phyloP scores from a whole-genome alignment of 1,139 yeast species.

The Pichia sp. region DNA sequence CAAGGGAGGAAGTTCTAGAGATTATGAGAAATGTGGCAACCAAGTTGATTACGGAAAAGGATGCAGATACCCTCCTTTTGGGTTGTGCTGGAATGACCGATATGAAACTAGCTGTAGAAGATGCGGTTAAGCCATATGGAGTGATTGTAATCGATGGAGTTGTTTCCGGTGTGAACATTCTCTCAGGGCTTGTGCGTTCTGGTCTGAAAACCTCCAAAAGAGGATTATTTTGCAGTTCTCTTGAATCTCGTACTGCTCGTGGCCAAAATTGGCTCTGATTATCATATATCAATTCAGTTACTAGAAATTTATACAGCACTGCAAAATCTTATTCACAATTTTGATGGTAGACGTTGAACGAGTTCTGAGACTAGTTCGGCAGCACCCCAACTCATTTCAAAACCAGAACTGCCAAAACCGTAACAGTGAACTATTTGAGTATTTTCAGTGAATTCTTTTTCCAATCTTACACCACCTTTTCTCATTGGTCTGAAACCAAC shows the following conservation, averaged over 20 bases:
- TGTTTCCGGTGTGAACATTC: constrained; percentile 27
- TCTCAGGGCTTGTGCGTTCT: constrained; percentile 26
- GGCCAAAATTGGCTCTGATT: constrained; percentile 13
- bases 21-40: constrained; percentile 29
- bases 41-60: constrained; percentile 27
- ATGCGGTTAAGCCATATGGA: constrained; percentile 25
- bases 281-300: no score
- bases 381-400: constrained; percentile 65
- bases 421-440: constrained; percentile 54
- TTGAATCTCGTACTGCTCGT: constrained; percentile 13
- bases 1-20: constrained; percentile 30
- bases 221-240: constrained; percentile 21
- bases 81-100: constrained; percentile 38
- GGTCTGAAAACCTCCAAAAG: constrained; percentile 26
- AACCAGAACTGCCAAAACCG: constrained; percentile 75
- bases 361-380: constrained; percentile 40
- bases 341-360: constrained; percentile 6
- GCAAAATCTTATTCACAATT: constrained; percentile 1
- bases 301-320: no score
- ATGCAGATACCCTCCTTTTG: constrained; percentile 33
- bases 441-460: constrained; percentile 34
- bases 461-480: constrained; percentile 53
- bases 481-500: constrained; percentile 78
- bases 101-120: constrained; percentile 32
- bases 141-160: constrained; percentile 31